Evolutionary conservation across 1,284 basidiomycete genomes (phyloP).

Genomic region (Trametes polyzona): DNA sequence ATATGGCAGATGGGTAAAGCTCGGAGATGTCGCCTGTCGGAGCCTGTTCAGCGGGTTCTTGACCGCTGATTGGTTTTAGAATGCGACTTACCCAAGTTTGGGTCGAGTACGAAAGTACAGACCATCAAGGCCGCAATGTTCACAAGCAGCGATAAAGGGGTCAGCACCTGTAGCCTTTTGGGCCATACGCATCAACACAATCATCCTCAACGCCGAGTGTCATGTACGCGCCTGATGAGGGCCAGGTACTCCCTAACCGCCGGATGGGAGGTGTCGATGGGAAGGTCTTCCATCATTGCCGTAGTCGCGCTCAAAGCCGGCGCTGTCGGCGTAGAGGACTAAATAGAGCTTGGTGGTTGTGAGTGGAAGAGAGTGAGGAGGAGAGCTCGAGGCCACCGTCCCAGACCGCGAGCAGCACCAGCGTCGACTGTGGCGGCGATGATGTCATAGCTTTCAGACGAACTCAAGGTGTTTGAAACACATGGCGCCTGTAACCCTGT

Average conservation of each 20-base stretch:
- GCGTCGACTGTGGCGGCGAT: conserved; percentile 8
- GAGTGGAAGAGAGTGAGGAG: background rate
- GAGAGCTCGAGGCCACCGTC: background rate
- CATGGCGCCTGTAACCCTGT: conserved; percentile 15
- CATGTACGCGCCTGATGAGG: conserved; percentile 30
- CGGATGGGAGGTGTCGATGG: conserved; percentile 36
- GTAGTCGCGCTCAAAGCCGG: background rate
- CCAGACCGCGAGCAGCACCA: background rate
- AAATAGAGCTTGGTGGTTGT: background rate
- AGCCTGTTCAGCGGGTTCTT: background rate
- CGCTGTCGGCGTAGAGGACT: background rate
- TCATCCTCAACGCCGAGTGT: background rate
- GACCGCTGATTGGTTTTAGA: background rate
- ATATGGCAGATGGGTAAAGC: conserved; percentile 71
- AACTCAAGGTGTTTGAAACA: background rate
- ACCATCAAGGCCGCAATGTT: conserved; percentile 65
- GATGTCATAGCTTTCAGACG: conserved; percentile 13
- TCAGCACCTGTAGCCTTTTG: conserved; percentile 73
- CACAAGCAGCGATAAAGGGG: conserved; percentile 76
- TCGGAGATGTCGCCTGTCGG: conserved; percentile 53
- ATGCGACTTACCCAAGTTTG: conserved; percentile 52
- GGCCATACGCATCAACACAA: background rate
- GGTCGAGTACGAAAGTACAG: conserved; percentile 57
- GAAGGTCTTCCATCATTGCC: conserved; percentile 33
- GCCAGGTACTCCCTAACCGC: conserved; percentile 38